Conservation (phyloP, 2,329 filamentous ascomycete genomes). For the Lachnellula cervina region DNA sequence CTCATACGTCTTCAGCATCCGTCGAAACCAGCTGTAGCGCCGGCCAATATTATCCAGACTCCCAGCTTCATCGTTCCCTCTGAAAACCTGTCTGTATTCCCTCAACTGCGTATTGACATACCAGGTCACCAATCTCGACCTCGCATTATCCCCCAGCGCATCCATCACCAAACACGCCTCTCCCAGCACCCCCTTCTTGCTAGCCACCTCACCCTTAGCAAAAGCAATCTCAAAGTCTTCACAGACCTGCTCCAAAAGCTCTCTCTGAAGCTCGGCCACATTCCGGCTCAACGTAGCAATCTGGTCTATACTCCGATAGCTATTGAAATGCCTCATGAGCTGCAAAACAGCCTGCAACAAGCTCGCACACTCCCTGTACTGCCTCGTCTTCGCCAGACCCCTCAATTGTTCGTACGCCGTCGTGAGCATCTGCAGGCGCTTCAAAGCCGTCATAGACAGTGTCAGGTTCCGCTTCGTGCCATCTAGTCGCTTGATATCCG, state of each 20-base stretch:
- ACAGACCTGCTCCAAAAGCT: constrained; percentile 94
- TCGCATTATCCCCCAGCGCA: constrained; percentile 82
- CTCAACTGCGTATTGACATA: constrained; percentile 96
- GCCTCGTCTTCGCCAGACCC: constrained; percentile 74
- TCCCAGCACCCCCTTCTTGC: constrained; percentile 64
- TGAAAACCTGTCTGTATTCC: constrained; percentile 93
- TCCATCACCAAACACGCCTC: constrained; percentile 95
- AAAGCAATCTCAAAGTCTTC: constrained; percentile 98
- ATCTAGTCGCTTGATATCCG: constrained; percentile 95
- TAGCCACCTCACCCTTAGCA: constrained; percentile 75
- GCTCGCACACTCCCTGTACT: constrained; percentile 93
- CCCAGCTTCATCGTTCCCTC: constrained; percentile 93
- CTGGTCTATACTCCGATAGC: constrained; percentile 95
- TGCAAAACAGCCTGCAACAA: constrained; percentile 92
- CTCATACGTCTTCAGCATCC: constrained; percentile 93
- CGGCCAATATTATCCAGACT: constrained; percentile 94
- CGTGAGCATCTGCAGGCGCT: constrained; percentile 95
- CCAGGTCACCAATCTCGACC: constrained; percentile 81
- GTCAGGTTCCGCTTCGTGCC: constrained; percentile 96
- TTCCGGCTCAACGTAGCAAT: constrained; percentile 90
- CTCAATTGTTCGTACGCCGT: constrained; percentile 97
- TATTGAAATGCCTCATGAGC: constrained; percentile 98
- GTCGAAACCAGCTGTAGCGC: constrained; percentile 92
- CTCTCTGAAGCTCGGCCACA: constrained; percentile 87
- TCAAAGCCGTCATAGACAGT: constrained; percentile 94